Evolutionary conservation across 345 rosid species (phyloP), one percentile per base, ranked within the genome.

Genomic region (Lepidium sativum): DNA sequence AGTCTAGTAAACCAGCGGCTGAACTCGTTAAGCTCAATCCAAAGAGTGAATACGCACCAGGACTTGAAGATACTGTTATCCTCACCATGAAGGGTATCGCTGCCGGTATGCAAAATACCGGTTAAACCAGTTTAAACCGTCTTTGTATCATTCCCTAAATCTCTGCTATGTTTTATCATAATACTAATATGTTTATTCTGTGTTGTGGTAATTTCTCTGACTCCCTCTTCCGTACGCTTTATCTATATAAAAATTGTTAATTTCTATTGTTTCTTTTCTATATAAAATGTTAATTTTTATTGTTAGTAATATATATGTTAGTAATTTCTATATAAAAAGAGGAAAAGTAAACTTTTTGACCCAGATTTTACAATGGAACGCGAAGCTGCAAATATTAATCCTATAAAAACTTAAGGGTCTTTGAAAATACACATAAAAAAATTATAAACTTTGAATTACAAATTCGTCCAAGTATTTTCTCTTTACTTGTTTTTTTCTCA

Each of bases 81-180:
- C 75, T 95, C 78, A 95, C 98, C 48, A 91, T 88, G 95, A 95
- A 95, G 84, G 99, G 99, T 57, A 88, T 91, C 40, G 99, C 99
- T 10, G 96, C 97, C 21, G 96, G 98, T 29, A 35, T 88, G 88
- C 97, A 91, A 73, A 95, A 95, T 75, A 91, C 98, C 25, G 99
- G 99, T 69, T 95, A 62, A 75, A 57, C 39, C 31, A 35, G 37
- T 16, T 15, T 18, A 10, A 42, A 45, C 12, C 8, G 35, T 38
- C 63, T 62, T 63, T 54, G 52, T 63, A 29, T 18, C 18, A 27
- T 70, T 70, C 63, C 4, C 43, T 20, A 17, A 35, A n/a, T 54
- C 35, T 70, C 40, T 45, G 10, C 51, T 54, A 45, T 51, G 50
- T n/a, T 8, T 21, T 13, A 15, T 27, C 31, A 27, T 27, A 27